Base-by-base conservation (phyloP, 805 yeast genomes). In the Hanseniaspora guilliermondii region DNA sequence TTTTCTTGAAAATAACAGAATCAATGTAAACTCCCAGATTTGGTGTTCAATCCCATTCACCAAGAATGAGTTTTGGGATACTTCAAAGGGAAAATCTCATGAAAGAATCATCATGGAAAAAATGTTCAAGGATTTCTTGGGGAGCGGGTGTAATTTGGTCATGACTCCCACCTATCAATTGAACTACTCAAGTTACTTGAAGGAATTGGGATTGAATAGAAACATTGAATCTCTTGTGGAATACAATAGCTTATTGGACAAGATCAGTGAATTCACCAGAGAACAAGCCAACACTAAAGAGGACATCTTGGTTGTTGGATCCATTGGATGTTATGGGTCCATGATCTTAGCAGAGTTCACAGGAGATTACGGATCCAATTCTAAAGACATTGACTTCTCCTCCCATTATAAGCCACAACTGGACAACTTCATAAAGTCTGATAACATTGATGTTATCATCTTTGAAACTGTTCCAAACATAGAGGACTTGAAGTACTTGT, bases 381-480 rank as follows among this genome's bases (percentile, higher is more conserved):
- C 67, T 5, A 61, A 57, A 24, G 47, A 44, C 2, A 64, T 66
- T 32, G 70, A 64, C 25, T 69, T 65, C 7, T 62, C 68, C 2
- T 63, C 64, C 9, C 68, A 67, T 16, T 63, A 62, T 19, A 60
- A 58, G 24, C 66, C 66, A 2, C 70, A 70, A 45, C 60, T 85
- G 53, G 63, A 61, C 7, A 65, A 68, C 19, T 83, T 82, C 68
- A 87, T 84, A 63, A 49, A 59, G 4, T 59, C 65, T 3, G 64
- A 72, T 27, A 65, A 72, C 3, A 73, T 80, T 8, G 87, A 82
- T 58, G 55, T 79, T 6, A 68, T 85, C 22, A 82, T 79, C 0
- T 71, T 84, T 56, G 95, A 86, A 64, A 86, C 95, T 0, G 73
- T 85, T 16, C 93, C 95, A 2, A 76, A 73, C 48, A 63, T 76